Evolutionary conservation across 768 basidiomycete genomes (phyloP).

Genomic region (Rhodotorula taiwanensis): DNA sequence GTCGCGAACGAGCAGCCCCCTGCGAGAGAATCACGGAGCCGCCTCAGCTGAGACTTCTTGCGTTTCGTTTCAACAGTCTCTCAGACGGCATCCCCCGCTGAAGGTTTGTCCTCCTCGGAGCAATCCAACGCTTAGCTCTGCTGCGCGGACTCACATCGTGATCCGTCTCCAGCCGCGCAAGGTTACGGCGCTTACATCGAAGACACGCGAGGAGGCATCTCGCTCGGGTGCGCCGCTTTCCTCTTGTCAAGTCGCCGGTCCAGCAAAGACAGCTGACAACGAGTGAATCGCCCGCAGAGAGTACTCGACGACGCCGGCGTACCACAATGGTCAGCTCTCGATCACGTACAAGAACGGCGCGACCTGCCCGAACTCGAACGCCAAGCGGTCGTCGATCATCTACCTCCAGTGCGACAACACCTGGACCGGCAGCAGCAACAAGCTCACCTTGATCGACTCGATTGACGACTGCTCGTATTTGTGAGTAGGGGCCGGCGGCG

Average conservation of each 20-base stretch:
- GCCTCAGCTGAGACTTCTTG: too few species aligned
- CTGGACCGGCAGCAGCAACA: slow-evolving; percentile 12
- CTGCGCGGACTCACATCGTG: too few species aligned
- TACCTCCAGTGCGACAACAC: slow-evolving; percentile 29
- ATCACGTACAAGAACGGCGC: slow-evolving; percentile 26
- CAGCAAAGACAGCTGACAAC: neutral
- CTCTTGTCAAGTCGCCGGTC: neutral
- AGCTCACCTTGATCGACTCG: slow-evolving; percentile 25
- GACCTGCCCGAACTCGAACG: slow-evolving; percentile 25
- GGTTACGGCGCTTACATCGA: slow-evolving; percentile 25
- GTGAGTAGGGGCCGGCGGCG: neutral
- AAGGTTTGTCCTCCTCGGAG: neutral
- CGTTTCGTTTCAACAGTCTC: slow-evolving; percentile 1
- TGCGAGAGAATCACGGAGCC: too few species aligned
- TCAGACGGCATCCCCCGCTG: neutral
- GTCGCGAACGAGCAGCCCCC: too few species aligned
- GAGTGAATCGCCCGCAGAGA: neutral
- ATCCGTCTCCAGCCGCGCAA: slow-evolving; percentile 10
- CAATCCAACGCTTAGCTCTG: too few species aligned
- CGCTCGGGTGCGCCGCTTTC: slow-evolving; percentile 9
- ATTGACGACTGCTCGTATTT: slow-evolving; percentile 30
- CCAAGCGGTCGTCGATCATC: slow-evolving; percentile 15
- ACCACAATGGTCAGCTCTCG: slow-evolving; percentile 30
- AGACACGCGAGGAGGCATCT: slow-evolving; percentile 25
- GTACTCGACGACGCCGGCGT: slow-evolving; percentile 13